Evolutionary conservation across 768 basidiomycete species (phyloP), one percentile per base, ranked within the genome.

Genomic region (Hypsizygus marmoreus): DNA sequence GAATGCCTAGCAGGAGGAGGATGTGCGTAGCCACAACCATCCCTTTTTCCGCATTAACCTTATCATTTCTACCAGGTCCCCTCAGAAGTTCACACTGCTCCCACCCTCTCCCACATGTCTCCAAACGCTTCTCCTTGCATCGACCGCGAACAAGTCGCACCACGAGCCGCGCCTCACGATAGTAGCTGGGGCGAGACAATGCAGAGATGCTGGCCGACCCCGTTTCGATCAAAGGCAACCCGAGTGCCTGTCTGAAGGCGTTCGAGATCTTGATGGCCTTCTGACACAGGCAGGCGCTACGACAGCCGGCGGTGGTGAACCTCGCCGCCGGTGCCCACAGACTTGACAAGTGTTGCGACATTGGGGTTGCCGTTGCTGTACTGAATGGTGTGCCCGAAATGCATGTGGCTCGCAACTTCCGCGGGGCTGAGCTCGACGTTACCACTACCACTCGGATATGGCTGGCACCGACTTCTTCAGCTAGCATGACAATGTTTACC

Each of bases 241-340:
- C 83, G 28, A 88, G 63, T 2, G 74, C 73, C 47, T 77, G 65
- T 34, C 80, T 70, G 70, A 88, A 73, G 20, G 70, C 55, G 51
- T 84, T 81, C 40, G 79, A 75, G 30, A 83, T 47, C 47, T 72
- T 66, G 43, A 79, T 54, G 20, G 75, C 73, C 57, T 83, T 84
- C 57, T 73, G 61, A 50, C 66, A 69, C 59, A 79, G 52, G 29
- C 67, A 66, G 34, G 56, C 52, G 34, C 70, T 67, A 12, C 55
- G 45, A 47, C 67, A 70, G 13, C 38, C 30, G 20, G 37, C 53
- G 51, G 20, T 47, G 49, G 9, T 47, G 32, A 20, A 44, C 37
- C 24, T 45, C 49, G 39, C 37, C 42, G 4, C 46, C 37, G 37
- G 52, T n/a, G 14, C 43, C 16, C 7, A 26, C 46, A 43, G 50